phyloP scores from a whole-genome alignment of 768 basidiomycete genomes.

The Tylopilus sp. region DNA sequence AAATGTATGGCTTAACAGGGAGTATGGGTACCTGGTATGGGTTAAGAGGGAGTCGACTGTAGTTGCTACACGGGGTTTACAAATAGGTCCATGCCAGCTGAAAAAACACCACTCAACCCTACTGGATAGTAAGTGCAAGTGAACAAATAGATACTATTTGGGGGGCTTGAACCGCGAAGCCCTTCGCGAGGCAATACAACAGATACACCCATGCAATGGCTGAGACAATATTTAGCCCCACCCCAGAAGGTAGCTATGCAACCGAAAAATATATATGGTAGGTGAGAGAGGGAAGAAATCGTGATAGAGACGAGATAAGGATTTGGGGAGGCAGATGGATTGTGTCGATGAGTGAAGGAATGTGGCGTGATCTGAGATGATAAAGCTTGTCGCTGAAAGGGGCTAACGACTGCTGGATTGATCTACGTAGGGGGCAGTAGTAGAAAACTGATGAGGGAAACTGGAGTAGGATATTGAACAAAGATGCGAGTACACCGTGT shows the following conservation, averaged over 20 bases:
- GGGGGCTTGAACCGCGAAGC: constrained; percentile 48
- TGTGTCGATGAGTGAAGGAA: constrained; percentile 6
- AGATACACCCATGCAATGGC: constrained; percentile 23
- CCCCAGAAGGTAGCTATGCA: constrained; percentile 18
- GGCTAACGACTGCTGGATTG: constrained; percentile 10
- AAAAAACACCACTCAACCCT: neutral
- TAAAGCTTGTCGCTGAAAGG: constrained; percentile 12
- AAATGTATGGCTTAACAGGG: too few species aligned
- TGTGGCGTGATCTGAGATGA: constrained; percentile 13
- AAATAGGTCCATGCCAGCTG: neutral
- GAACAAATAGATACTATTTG: constrained; percentile 28
- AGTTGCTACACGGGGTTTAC: neutral
- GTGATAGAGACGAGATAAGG: neutral
- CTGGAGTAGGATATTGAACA: constrained; percentile 7
- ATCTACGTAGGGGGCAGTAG: constrained; percentile 17
- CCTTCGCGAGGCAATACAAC: constrained; percentile 40
- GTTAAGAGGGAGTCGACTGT: too few species aligned
- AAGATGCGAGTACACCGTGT: constrained; percentile 1
- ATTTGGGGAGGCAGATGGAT: neutral
- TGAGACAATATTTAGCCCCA: constrained; percentile 5
- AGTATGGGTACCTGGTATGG: too few species aligned
- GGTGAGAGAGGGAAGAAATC: constrained; percentile 15
- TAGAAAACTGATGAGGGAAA: neutral
- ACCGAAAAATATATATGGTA: constrained; percentile 30
- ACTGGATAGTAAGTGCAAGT: neutral